phyloP scores from a whole-genome alignment of 495 filamentous ascomycete species.

The Penicillium simplicissimum region DNA sequence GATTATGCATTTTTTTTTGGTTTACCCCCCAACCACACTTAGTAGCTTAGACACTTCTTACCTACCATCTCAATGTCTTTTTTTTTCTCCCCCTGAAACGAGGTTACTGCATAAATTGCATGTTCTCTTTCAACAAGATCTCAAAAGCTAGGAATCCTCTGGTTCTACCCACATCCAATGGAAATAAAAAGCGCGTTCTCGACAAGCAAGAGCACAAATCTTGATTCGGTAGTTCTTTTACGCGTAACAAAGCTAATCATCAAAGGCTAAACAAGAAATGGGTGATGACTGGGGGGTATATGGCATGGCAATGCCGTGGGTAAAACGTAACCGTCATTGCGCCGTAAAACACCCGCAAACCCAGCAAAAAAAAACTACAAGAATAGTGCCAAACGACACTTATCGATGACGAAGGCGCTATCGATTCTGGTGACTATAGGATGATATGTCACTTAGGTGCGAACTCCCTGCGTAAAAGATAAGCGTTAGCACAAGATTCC shows the following conservation, averaged over 20 bases:
- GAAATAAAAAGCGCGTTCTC: neutral
- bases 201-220: neutral
- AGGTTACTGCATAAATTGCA: conserved; percentile 24
- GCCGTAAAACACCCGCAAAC: neutral
- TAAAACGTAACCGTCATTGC: neutral
- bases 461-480: conserved; percentile 4
- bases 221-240: neutral
- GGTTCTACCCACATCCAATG: conserved; percentile 8
- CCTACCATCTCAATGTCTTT: conserved; percentile 37
- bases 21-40: conserved; percentile 30
- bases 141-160: conserved; percentile 7
- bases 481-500: neutral
- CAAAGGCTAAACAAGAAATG: neutral
- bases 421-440: neutral
- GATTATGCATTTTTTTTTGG: conserved; percentile 43
- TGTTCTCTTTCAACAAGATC: conserved; percentile 24
- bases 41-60: conserved; percentile 46
- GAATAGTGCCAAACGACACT: neutral
- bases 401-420: neutral
- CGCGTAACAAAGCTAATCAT: neutral
- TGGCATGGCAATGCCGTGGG: neutral
- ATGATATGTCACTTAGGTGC: conserved; percentile 1
- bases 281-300: neutral
- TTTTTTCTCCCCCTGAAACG: conserved; percentile 26
- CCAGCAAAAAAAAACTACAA: neutral